Base-by-base conservation (phyloP, 305 asterid genomes). In the Fraxinus albicans region DNA sequence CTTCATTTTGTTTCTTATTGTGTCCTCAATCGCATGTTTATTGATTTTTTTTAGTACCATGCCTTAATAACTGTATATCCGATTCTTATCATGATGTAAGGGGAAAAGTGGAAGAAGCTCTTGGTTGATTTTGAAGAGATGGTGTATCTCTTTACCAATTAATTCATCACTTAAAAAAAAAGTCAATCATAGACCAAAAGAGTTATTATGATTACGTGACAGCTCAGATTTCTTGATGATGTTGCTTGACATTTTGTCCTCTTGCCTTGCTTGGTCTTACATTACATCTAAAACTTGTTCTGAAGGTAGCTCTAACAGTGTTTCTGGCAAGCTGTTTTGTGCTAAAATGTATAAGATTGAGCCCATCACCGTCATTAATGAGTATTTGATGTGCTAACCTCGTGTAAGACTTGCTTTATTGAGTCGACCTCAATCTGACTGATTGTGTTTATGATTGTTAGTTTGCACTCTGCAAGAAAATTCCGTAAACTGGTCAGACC, bases 1-100 rank as follows among this genome's bases (percentile, higher is more conserved):
- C 40, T 80, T 76, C 19, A 27, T 74, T 50, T 81, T 79, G 74
- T 31, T 73, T 77, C 31, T 75, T 82, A 33, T 33, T 19, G 55
- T 40, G 77, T 77, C 55, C 21, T 47, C n/a, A 42, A 40, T 60
- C 42, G 36, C 78, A 40, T 60, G 65, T 42, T 23, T 69, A 31
- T 69, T 74, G 21, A 8, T 79, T 79, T 5, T 73, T 72, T 17
- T 31, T 2, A 34, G 76, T 72, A 13, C 47, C 44, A 31, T 72
- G 13, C 38, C 77, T 72, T 72, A n/a, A 34, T 72, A 31, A 17
- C 25, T 33, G 47, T 34, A 17, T n/a, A 72, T 72, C 47, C 17
- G 44, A 34, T 34, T 33, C 77, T 34, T 34, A 72, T 72, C 12
- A 8, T 6, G 25, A 72, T 4, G 0, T 72, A 15, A 15, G 25